Conservation (phyloP, 176 grass and related monocot species). For the Stipa capillata region DNA sequence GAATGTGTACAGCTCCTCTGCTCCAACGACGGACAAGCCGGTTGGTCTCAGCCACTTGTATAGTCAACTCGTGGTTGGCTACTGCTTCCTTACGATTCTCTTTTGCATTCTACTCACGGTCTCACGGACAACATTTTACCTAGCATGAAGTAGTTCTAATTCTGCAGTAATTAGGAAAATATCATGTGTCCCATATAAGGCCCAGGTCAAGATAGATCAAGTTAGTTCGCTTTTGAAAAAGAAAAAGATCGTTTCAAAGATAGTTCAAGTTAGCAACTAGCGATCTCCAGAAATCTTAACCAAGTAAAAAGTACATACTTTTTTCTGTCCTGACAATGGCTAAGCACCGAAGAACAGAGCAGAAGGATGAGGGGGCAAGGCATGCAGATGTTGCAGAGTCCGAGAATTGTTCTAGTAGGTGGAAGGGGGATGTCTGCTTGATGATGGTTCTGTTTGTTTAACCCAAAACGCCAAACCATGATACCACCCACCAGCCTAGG, state of each 20-base stretch:
- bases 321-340: background rate
- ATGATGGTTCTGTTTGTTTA: background rate
- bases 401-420: background rate
- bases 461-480: background rate
- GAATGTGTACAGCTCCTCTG: background rate
- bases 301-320: too few relatives aligned
- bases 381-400: background rate
- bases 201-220: background rate
- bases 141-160: too few relatives aligned
- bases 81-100: background rate
- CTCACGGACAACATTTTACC: too few relatives aligned
- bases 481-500: conserved; percentile 1
- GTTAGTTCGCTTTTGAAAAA: too few relatives aligned
- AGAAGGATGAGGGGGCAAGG: background rate
- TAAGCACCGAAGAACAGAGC: background rate
- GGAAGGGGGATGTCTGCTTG: background rate
- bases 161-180: too few relatives aligned
- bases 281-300: background rate
- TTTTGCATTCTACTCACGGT: background rate
- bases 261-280: background rate
- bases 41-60: background rate
- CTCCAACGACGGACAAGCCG: background rate
- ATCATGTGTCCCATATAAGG: too few relatives aligned
- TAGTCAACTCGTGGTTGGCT: background rate
- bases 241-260: too few relatives aligned